Percentiles rank a stretch among this genome's conserved stretches.
phyloP scores from a whole-genome alignment of 2,329 filamentous ascomycete genomes.

The Beauveria bassiana region DNA sequence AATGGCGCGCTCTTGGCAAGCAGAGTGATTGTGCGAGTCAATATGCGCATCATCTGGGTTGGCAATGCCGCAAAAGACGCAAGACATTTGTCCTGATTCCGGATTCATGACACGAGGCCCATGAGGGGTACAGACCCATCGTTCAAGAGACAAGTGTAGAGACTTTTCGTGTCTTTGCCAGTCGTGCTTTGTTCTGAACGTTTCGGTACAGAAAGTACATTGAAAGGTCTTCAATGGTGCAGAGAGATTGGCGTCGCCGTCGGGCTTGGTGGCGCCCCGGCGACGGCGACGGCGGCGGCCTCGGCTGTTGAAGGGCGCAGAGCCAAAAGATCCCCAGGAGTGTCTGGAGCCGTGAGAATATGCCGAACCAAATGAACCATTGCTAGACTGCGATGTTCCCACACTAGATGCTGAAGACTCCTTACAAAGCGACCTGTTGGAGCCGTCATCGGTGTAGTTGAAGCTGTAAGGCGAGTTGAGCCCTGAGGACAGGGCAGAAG shows the following conservation, averaged over 20 bases:
- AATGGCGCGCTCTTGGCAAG: constrained; percentile 57
- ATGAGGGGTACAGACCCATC: constrained; percentile 57
- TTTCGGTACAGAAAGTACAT: constrained; percentile 63
- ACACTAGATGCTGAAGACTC: constrained; percentile 53
- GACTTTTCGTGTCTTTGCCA: constrained; percentile 67
- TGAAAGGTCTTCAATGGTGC: constrained; percentile 51
- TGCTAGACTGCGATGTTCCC: constrained; percentile 53
- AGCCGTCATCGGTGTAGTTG: constrained; percentile 54
- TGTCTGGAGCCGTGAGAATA: constrained; percentile 52
- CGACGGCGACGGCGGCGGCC: constrained; percentile 44
- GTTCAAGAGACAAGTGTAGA: constrained; percentile 55
- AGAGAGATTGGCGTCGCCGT: constrained; percentile 26
- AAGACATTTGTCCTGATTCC: constrained; percentile 48
- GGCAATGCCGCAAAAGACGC: constrained; percentile 51
- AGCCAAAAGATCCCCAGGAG: constrained; percentile 45
- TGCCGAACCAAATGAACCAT: constrained; percentile 49
- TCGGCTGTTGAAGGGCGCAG: constrained; percentile 34
- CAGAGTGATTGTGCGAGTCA: constrained; percentile 51
- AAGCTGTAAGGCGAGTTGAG: constrained; percentile 50
- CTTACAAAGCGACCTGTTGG: constrained; percentile 48
- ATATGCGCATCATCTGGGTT: constrained; percentile 49
- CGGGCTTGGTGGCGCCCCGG: constrained; percentile 29
- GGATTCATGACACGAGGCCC: constrained; percentile 49
- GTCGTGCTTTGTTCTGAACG: constrained; percentile 60
- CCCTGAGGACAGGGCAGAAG: constrained; percentile 44